These are phyloP conservation scores for Actinomucor elegans DNA, from an alignment of 371 early-diverging fungal species.

Conservation along the genomic window DNA sequence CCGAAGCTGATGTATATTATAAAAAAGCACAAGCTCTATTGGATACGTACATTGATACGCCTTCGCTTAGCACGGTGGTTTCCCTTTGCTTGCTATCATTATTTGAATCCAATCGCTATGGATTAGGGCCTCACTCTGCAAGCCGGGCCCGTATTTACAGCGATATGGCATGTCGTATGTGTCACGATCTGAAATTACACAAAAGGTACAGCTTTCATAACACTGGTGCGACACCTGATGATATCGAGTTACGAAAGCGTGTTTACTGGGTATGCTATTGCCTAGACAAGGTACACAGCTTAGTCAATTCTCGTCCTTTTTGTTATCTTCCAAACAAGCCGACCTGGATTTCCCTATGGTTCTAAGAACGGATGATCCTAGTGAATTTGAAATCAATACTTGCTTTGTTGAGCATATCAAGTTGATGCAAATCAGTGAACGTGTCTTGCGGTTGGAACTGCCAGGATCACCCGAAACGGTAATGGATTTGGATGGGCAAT, in stretches of 20 bases:
- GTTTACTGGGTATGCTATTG: conserved; percentile 35
- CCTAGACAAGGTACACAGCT: conserved; percentile 26
- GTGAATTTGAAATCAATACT: conserved; percentile 24
- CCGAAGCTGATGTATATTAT: conserved; percentile 22
- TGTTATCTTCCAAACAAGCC: conserved; percentile 17
- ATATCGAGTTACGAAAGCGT: conserved; percentile 21
- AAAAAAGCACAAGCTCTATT: conserved; percentile 22
- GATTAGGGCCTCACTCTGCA: conserved; percentile 3
- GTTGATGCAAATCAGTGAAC: conserved; percentile 29
- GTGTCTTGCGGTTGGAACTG: conserved; percentile 15
- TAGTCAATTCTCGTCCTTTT: conserved; percentile 20
- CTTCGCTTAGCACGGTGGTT: conserved; percentile 27
- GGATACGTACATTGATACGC: conserved; percentile 16
- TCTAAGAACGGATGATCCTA: conserved; percentile 22
- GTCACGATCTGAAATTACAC: conserved; percentile 27
- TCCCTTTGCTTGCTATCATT: conserved; percentile 25
- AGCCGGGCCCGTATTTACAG: conserved; percentile 16
- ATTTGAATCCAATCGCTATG: conserved; percentile 22
- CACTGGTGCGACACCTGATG: conserved; percentile 11
- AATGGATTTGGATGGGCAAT: conserved; percentile 18
- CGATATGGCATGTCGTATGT: conserved; percentile 36
- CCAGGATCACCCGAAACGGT: conserved; percentile 19
- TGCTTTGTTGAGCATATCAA: conserved; percentile 32
- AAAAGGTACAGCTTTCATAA: conserved; percentile 15
- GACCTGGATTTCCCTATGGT: conserved; percentile 27